phyloP scores from a whole-genome alignment of 2,329 filamentous ascomycete genomes.

The Metarhizium sp. region DNA sequence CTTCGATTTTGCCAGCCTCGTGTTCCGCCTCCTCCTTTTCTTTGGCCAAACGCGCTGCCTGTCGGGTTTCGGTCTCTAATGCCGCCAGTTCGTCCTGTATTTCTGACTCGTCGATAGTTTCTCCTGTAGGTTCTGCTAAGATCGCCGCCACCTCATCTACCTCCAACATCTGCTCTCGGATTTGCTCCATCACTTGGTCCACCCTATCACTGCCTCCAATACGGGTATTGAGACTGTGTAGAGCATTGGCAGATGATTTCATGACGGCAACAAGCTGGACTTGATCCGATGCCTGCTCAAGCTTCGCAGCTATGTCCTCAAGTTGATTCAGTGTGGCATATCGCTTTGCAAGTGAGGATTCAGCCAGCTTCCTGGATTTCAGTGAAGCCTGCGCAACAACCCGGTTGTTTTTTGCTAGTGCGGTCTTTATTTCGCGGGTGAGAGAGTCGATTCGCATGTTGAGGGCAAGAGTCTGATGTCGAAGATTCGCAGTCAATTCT shows the following conservation, averaged over 20 bases:
- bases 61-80: conserved; percentile 53
- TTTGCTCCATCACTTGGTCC: conserved; percentile 62
- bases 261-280: conserved; percentile 77
- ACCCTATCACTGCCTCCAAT: conserved; percentile 70
- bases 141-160: conserved; percentile 75
- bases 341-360: conserved; percentile 62
- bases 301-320: conserved; percentile 71
- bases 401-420: conserved; percentile 64
- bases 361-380: conserved; percentile 72
- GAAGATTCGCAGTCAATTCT: conserved; percentile 64
- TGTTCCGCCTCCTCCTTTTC: conserved; percentile 31
- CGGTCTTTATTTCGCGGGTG: conserved; percentile 53
- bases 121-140: conserved; percentile 52
- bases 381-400: conserved; percentile 69
- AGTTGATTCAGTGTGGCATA: conserved; percentile 69
- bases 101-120: conserved; percentile 64
- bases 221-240: conserved; percentile 64
- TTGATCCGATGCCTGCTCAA: conserved; percentile 79
- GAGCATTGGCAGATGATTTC: conserved; percentile 63
- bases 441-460: conserved; percentile 58
- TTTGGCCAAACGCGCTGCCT: conserved; percentile 42
- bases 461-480: conserved; percentile 61
- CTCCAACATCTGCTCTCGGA: conserved; percentile 72
- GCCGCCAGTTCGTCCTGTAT: conserved; percentile 81
- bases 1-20: neutral